Conservation (phyloP, 192 early-diverging fungal species). For the Coemansia reversa region DNA sequence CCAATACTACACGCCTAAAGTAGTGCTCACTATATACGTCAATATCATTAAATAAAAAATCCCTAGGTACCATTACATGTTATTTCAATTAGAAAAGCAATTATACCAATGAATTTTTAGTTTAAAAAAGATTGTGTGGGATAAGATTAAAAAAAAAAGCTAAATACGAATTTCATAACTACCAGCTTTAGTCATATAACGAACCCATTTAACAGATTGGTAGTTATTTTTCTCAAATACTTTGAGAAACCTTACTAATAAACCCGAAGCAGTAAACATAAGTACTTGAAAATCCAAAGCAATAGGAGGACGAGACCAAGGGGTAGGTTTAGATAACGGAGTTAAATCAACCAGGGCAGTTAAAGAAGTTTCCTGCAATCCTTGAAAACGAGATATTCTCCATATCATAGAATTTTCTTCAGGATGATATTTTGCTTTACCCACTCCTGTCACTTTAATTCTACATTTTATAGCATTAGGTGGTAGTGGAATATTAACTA, state of each 20-base stretch:
- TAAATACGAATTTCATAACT: conserved; percentile 52
- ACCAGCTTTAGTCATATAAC: conserved; percentile 94
- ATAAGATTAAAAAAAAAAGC: background rate
- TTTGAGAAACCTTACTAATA: conserved; percentile 96
- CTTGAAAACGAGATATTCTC: conserved; percentile 92
- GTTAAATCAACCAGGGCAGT: conserved; percentile 82
- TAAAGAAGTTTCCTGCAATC: conserved; percentile 80
- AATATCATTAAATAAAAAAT: too few relatives aligned
- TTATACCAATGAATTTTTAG: too few relatives aligned
- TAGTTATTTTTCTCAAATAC: conserved; percentile 97
- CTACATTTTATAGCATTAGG: conserved; percentile 82
- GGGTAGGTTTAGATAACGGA: conserved; percentile 76
- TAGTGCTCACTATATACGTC: too few relatives aligned
- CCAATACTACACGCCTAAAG: too few relatives aligned
- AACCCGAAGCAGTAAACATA: conserved; percentile 96
- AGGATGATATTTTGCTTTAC: conserved; percentile 95
- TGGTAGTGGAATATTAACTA: conserved; percentile 87
- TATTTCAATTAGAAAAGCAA: too few relatives aligned
- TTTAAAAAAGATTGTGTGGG: too few relatives aligned
- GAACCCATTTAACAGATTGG: conserved; percentile 97
- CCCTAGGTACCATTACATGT: too few relatives aligned
- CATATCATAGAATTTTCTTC: conserved; percentile 92
- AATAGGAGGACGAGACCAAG: conserved; percentile 96
- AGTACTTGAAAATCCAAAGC: conserved; percentile 82
- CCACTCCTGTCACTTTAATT: conserved; percentile 68